Base-by-base conservation (phyloP, 306 rosid species). In the Cucumis hystrix region DNA sequence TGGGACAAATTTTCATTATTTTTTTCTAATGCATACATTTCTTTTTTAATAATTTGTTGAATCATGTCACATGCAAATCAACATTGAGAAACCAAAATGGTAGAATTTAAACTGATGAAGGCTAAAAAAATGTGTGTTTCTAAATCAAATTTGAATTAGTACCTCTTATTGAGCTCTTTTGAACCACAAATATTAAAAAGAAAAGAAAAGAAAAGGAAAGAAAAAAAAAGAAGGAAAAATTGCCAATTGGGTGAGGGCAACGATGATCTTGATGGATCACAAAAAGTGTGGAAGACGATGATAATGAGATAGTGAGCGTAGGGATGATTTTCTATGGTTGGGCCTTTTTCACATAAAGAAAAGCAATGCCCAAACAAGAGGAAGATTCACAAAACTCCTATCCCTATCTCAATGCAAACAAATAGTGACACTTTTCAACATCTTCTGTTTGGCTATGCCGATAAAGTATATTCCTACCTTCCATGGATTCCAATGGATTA, bases 391-490 rank as follows among this genome's bases (percentile, higher is more conserved):
- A 68, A 68, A 43, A 12, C 56, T 68, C 56, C 10, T 20, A n/a
- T 41, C 74, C 18, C 74, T 12, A 20, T 40, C 55, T 20, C 55
- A 20, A 41, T 43, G 11, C 33, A 68, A 18, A 68, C 18, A 41
- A 37, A 68, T 43, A 11, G 33, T 40, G 55, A 40, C 16, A 40
- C 9, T 52, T 2, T 40, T 68, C 20, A 43, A 43, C 74, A 40
- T 68, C 18, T 68, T n/a, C 6, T 68, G 37, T 68, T 68, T 68
- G 74, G 56, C 14, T 68, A 10, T 41, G 54, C 37, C 12, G 0
- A 41, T 41, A 68, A 68, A 68, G 74, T 35, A 68, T 68, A 68
- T 68, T 68, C 74, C n/a, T 68, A 21, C 23, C 74, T 20, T 68
- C 13, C 55, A 20, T 68, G 72, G 28, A 65, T 65, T 17, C 16